Evolutionary conservation across 1,284 basidiomycete species (phyloP), one percentile per base, ranked within the genome.

Genomic region (Chalciporus sp.): DNA sequence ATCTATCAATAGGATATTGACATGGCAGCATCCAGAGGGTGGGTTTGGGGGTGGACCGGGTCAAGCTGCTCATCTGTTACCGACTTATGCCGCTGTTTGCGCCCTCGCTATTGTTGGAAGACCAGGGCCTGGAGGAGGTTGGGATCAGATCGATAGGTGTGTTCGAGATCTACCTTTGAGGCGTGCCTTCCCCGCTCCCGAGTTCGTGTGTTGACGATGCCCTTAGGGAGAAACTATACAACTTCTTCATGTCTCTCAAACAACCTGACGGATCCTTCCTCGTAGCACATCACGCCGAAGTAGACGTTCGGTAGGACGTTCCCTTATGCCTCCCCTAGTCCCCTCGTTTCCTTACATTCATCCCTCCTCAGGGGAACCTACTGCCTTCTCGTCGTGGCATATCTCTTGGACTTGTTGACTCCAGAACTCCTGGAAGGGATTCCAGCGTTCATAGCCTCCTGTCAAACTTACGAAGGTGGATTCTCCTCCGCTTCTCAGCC

Each of bases 381-480:
- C 68, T 92, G 90, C 64, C 79, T 91, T 1, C 76, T 92, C 12
- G 83, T 83, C 7, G 80, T 86, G n/a, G 84, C 89, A 0, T 79
- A 82, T 0, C 69, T 93, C 3, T 77, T 92, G 39, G 84, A 98
- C 60, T 74, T 99, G 31, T 74, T 96, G 44, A 98, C 96, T 0
- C 93, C 94, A 0, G 91, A 92, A 58, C 85, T 99, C 17, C 78
- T 96, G 2, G 70, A 70, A n/a, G 84, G 84, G 2, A 82, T 81
- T 0, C 76, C 85, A 1, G 78, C 73, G 10, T 90, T 89, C 72
- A 72, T 90, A 47, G 81, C 80, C 1, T 90, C 88, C 10, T 98
- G 95, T 67, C 97, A 99, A 72, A 99, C 95, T 0, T 99, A 96
- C 74, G 97, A 99, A 74, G 97, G 97, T 35, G 96, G 97, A 0